Base-by-base conservation (phyloP, 2,329 filamentous ascomycete species). In the Botrytis hyacinthi region DNA sequence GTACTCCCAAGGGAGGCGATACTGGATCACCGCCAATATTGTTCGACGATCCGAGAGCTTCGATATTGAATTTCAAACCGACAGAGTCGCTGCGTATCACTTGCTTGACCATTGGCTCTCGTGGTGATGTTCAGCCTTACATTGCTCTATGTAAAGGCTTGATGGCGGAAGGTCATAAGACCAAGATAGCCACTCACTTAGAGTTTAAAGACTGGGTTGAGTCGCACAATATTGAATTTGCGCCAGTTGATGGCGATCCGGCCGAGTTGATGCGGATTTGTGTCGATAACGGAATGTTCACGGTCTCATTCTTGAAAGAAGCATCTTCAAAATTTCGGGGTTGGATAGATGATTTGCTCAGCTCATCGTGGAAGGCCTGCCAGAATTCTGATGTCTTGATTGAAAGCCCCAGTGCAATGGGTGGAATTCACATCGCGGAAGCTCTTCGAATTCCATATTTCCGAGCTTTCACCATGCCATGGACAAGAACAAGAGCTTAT, bases 241-340 rank as follows among this genome's bases (percentile, higher is more conserved):
- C 90, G 7, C 90, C 92, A 12, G 92, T 99, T 0, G 94, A 92
- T 75, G 96, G 96, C 46, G 94, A 99, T 79, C 96, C 96, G 0
- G 93, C 90, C 46, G 95, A 98, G 82, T 87, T 99, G 63, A 98
- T 99, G 95, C 89, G 92, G 1, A 90, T 99, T 59, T 99, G 96
- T 80, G 95, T 98, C 67, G 94, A 98, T 81, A 94, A 98, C 80
- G 96, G 96, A 79, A 98, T 97, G 84, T 99, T 99, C 80, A 98
- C 96, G 0, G 92, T 92, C 78, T 91, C 93, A 0, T 99, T 99
- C 82, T 84, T 99, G 72, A 91, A 89, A 74, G 95, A 98, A 81
- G 95, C 95, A 54, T 95, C 93, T 74, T 86, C 88, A 10, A 95
- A 93, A 78, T 98, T 98, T 83, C 92, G 96, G 71, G 92, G 90